These are phyloP conservation scores for Globisporangium radiosum DNA, from an alignment of 352 stramenopile genomes.

Conservation along the genomic window DNA sequence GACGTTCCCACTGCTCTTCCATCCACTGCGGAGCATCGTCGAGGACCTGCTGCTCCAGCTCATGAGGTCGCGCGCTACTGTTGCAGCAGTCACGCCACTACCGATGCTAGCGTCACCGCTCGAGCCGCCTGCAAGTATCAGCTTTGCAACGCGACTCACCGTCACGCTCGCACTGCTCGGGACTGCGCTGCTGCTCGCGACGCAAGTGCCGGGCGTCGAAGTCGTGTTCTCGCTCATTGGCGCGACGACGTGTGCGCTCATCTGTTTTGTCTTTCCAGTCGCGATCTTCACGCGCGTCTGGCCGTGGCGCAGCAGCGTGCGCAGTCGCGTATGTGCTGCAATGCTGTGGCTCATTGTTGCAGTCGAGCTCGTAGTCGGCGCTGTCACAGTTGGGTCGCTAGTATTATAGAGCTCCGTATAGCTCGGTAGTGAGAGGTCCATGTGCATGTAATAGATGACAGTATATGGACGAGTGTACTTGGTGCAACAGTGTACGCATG, in stretches of 20 bases:
- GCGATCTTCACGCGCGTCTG: conserved; percentile 41
- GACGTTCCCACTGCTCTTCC: conserved; percentile 70
- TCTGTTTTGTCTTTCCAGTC: conserved; percentile 47
- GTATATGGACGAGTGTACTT: too few relatives aligned
- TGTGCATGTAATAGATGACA: too few relatives aligned
- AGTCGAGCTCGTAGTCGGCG: background rate
- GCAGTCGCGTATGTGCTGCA: background rate
- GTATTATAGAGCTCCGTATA: background rate
- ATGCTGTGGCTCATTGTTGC: background rate
- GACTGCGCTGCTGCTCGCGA: conserved; percentile 44
- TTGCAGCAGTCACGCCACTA: conserved; percentile 17
- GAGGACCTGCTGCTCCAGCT: conserved; percentile 34
- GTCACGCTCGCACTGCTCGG: conserved; percentile 47
- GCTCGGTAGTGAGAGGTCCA: background rate
- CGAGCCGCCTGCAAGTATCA: conserved; percentile 15
- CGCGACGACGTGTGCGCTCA: conserved; percentile 34
- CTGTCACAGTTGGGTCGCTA: background rate
- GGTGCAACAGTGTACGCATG: too few relatives aligned
- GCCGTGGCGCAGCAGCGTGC: conserved; percentile 23
- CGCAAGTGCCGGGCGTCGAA: conserved; percentile 50
- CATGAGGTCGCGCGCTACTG: too few relatives aligned
- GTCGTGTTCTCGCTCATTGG: conserved; percentile 48
- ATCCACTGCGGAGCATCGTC: conserved; percentile 52
- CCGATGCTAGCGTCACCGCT: background rate
- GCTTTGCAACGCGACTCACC: conserved; percentile 38